phyloP scores from a whole-genome alignment of 441 rosid species.

The Brassica balearica region DNA sequence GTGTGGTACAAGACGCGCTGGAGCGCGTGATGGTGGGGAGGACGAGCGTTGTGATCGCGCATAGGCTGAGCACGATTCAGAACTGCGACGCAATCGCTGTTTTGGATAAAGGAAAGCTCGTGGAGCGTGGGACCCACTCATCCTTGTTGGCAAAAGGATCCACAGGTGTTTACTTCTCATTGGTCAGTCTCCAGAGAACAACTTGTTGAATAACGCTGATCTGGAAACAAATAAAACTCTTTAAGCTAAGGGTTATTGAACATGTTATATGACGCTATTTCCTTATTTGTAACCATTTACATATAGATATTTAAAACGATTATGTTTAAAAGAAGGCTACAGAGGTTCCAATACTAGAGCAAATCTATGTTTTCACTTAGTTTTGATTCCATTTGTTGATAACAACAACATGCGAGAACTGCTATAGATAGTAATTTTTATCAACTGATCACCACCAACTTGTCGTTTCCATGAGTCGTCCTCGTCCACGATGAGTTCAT shows the following conservation, averaged over 20 bases:
- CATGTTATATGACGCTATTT: background rate
- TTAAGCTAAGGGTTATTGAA: background rate
- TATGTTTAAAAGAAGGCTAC: background rate
- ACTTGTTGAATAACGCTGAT: constrained; percentile 15
- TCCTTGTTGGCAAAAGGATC: constrained; percentile 62
- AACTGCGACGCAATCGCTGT: constrained; percentile 66
- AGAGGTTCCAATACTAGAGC: background rate
- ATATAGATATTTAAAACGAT: background rate
- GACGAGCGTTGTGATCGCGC: constrained; percentile 82
- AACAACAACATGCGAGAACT: background rate
- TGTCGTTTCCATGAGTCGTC: constrained; percentile 63
- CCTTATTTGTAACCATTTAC: too few species aligned
- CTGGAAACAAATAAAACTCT: background rate
- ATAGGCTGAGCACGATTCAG: constrained; percentile 73
- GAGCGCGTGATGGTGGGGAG: constrained; percentile 83
- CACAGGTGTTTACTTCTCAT: constrained; percentile 60
- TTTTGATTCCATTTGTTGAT: background rate
- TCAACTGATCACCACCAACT: constrained; percentile 63
- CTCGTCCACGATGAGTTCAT: too few species aligned
- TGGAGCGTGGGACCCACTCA: constrained; percentile 69
- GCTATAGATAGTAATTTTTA: background rate
- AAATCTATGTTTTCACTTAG: background rate
- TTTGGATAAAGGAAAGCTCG: constrained; percentile 59
- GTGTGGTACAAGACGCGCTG: constrained; percentile 75
- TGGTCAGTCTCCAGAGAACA: constrained; percentile 60